phyloP scores from a whole-genome alignment of 176 grass and related monocot species.

The Zoysia japonica region DNA sequence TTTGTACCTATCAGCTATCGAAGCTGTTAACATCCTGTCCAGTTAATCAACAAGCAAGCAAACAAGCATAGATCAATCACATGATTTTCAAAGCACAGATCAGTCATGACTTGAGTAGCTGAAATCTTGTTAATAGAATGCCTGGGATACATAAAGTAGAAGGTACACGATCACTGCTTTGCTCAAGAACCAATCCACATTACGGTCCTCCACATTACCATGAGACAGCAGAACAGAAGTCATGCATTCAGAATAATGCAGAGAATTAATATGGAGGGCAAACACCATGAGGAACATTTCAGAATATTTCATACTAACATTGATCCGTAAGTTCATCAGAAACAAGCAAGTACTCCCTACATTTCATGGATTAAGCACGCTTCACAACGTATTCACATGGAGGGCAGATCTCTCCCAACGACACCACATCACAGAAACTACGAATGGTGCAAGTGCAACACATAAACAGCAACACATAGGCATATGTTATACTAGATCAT shows the following conservation, averaged over 20 bases:
- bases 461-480: not conserved
- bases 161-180: not conserved
- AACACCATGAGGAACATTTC: conserved; percentile 9
- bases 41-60: not conserved
- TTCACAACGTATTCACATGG: conserved; percentile 37
- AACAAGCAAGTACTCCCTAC: conserved; percentile 2
- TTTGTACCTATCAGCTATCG: not conserved
- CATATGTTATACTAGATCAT: not conserved
- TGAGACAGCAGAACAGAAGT: not conserved
- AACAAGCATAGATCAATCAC: not conserved
- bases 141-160: not conserved
- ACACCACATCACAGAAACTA: conserved; percentile 21
- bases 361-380: conserved; percentile 1
- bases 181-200: not conserved
- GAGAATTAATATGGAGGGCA: not conserved
- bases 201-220: not conserved
- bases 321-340: conserved; percentile 25
- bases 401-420: conserved; percentile 21
- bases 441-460: not conserved
- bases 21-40: not conserved
- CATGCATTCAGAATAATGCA: not conserved
- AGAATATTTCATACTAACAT: not conserved
- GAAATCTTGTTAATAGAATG: not conserved
- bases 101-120: not conserved
- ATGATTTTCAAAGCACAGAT: not conserved